Percentiles rank a stretch among this genome's conserved stretches.
Conservation (phyloP, 1,284 basidiomycete species). For the Phylloporus sp. region DNA sequence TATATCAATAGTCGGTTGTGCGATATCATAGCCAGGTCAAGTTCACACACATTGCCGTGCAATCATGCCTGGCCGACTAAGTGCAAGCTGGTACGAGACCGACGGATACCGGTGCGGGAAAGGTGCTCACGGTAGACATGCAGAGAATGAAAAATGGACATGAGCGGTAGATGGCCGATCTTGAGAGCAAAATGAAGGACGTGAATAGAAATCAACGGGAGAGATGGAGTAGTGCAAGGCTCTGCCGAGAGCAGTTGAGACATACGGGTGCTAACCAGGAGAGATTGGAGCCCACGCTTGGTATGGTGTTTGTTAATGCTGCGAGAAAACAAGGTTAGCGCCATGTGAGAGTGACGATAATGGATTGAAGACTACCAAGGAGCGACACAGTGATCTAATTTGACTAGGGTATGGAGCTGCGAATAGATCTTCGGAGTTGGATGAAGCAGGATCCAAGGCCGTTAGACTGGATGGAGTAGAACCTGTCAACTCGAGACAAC, state of each 20-base stretch:
- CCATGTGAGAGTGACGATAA: no score
- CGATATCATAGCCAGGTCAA: no score
- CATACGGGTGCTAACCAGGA: slow-evolving; percentile 5
- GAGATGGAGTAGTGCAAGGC: slow-evolving; percentile 10
- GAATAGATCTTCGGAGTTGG: no score
- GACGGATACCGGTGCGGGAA: slow-evolving; percentile 2
- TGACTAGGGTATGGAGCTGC: no score
- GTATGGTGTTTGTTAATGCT: background rate
- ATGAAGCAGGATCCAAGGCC: no score
- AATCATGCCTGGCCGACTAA: no score
- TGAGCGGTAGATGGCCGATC: slow-evolving; percentile 6
- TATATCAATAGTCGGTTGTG: no score
- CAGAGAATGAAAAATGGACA: slow-evolving; percentile 7
- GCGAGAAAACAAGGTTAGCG: background rate
- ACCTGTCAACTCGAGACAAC: no score
- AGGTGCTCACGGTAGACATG: slow-evolving; percentile 2
- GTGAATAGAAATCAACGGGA: background rate
- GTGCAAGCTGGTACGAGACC: slow-evolving; percentile 9
- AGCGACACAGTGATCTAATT: no score
- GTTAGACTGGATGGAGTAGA: no score
- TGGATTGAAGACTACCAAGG: no score
- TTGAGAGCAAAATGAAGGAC: slow-evolving; percentile 12
- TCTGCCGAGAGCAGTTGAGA: background rate
- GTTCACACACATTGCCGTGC: no score
- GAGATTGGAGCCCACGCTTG: slow-evolving; percentile 6